phyloP scores from a whole-genome alignment of 108 stramenopile species.

The Nitzschia palea region DNA sequence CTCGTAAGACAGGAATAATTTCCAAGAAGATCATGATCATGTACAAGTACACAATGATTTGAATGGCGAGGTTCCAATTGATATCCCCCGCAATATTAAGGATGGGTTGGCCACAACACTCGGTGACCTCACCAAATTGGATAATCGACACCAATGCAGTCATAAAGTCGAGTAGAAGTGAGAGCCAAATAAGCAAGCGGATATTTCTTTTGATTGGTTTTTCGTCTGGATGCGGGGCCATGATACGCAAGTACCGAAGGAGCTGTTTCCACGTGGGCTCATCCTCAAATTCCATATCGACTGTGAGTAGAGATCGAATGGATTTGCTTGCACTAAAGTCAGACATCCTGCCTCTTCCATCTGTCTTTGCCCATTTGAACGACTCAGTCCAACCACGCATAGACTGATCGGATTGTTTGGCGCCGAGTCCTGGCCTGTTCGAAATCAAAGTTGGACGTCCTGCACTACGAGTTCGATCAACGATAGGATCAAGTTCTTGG shows the following conservation, averaged over 20 bases:
- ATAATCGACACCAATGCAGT: constrained; percentile 34
- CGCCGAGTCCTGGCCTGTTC: background rate
- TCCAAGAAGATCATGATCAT: constrained; percentile 38
- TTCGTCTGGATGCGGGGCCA: constrained; percentile 36
- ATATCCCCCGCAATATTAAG: constrained; percentile 20
- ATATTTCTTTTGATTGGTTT: constrained; percentile 30
- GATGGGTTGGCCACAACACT: constrained; percentile 38
- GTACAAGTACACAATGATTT: constrained; percentile 27
- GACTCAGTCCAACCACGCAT: constrained; percentile 15
- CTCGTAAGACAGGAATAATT: constrained; percentile 30
- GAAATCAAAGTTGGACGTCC: background rate
- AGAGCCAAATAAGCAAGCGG: constrained; percentile 29
- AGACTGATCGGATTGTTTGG: background rate
- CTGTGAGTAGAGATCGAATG: constrained; percentile 10
- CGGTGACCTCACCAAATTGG: constrained; percentile 21
- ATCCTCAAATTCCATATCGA: constrained; percentile 24
- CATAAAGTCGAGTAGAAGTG: constrained; percentile 34
- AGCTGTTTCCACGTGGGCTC: constrained; percentile 5
- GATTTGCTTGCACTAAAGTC: constrained; percentile 11
- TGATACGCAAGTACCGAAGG: constrained; percentile 24
- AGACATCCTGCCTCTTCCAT: background rate
- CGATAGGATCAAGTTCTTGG: constrained; percentile 6
- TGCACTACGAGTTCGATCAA: constrained; percentile 8
- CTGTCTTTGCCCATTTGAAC: background rate
- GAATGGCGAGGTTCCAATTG: constrained; percentile 30